Percentiles rank a stretch among this genome's conserved stretches.
These are phyloP conservation scores for Heliamphora pulchella DNA, from an alignment of 179 eudicot genomes.

Conservation along the genomic window DNA sequence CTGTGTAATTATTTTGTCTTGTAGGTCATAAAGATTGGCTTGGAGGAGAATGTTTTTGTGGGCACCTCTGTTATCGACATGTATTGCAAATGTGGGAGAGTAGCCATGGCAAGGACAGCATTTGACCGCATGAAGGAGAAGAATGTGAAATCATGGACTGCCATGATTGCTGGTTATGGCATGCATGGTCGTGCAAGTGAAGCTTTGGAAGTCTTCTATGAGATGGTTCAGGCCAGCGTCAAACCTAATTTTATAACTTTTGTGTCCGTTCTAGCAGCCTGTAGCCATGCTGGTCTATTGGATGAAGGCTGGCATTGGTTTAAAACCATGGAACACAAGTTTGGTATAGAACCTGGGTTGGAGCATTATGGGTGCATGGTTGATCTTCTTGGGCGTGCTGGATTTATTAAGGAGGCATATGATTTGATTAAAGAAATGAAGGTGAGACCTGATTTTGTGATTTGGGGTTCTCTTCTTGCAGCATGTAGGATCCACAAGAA, in stretches of 20 bases:
- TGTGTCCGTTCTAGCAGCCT: conserved; percentile 63
- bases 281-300: conserved; percentile 73
- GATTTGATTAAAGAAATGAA: conserved; percentile 54
- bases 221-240: conserved; percentile 43
- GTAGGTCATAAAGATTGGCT: conserved; percentile 49
- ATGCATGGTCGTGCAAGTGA: conserved; percentile 61
- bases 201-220: conserved; percentile 51
- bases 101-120: conserved; percentile 44
- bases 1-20: background rate
- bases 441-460: conserved; percentile 52
- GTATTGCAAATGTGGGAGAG: conserved; percentile 75
- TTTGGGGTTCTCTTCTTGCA: conserved; percentile 72
- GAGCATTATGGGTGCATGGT: conserved; percentile 79
- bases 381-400: conserved; percentile 66
- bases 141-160: conserved; percentile 66
- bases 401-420: conserved; percentile 43
- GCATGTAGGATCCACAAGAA: conserved; percentile 66
- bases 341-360: conserved; percentile 42
- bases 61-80: conserved; percentile 67
- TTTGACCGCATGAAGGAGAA: conserved; percentile 54
- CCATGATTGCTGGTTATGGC: conserved; percentile 59
- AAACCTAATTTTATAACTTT: conserved; percentile 57
- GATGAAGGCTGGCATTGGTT: conserved; percentile 65
- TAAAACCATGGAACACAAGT: conserved; percentile 41
- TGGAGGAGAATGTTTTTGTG: conserved; percentile 51